phyloP scores from a whole-genome alignment of 2,329 filamentous ascomycete species.

The Raffaelea albimanens region DNA sequence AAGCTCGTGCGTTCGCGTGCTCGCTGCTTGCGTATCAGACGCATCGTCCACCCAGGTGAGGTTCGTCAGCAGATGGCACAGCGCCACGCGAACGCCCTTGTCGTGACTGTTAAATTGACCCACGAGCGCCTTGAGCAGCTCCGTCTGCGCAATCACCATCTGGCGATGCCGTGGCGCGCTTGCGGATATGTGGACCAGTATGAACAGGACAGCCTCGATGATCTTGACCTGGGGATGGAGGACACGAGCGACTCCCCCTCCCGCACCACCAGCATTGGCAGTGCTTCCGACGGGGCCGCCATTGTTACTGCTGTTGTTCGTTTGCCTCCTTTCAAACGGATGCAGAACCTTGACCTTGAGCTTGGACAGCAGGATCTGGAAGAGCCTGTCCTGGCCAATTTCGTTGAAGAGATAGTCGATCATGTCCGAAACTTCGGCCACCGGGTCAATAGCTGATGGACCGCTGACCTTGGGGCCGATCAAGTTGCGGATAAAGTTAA shows the following conservation, averaged over 20 bases:
- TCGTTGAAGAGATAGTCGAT: conserved; percentile 74
- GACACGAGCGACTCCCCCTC: conserved; percentile 23
- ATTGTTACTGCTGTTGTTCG: neutral
- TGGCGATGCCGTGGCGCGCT: conserved; percentile 70
- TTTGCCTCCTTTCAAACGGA: conserved; percentile 34
- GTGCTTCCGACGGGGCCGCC: neutral
- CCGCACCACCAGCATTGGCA: too few relatives aligned
- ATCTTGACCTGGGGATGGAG: conserved; percentile 58
- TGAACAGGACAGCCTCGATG: conserved; percentile 66
- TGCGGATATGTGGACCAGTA: conserved; percentile 82
- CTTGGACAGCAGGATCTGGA: conserved; percentile 73
- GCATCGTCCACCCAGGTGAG: conserved; percentile 74
- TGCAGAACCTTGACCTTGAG: conserved; percentile 53
- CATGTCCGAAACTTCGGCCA: conserved; percentile 54
- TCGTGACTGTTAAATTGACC: conserved; percentile 66
- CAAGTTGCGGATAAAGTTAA: conserved; percentile 84
- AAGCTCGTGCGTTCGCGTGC: conserved; percentile 59
- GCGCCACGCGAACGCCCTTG: conserved; percentile 63
- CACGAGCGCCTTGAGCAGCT: conserved; percentile 63
- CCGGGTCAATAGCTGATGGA: conserved; percentile 37
- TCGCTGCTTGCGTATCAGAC: conserved; percentile 54
- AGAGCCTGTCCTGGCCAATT: conserved; percentile 68
- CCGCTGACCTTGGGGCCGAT: conserved; percentile 37
- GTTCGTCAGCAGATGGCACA: conserved; percentile 80
- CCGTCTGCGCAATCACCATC: conserved; percentile 65